Evolutionary conservation across 1,284 basidiomycete genomes (phyloP), one percentile per base, ranked within the genome.

Genomic region (Microbotryum violaceum): DNA sequence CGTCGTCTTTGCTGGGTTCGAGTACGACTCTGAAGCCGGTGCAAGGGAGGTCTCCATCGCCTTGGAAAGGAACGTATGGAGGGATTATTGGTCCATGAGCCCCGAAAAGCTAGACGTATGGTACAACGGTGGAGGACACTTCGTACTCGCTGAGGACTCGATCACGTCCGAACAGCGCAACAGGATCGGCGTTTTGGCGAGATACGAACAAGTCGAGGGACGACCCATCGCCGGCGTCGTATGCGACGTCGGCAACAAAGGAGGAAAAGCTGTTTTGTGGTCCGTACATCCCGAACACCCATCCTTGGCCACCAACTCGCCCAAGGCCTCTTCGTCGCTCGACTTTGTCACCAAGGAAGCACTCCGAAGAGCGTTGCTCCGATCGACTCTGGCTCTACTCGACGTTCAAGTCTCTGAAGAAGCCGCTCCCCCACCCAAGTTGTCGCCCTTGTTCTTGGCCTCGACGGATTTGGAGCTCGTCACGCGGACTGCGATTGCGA

Each of bases 201-300:
- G 74, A 6, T 80, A 80, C 67, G 67, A 70, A 0, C 66, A 75
- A 23, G 63, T 70, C 1, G 64, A 69, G 0, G 73, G 67, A 7
- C 67, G 74, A n/a, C 75, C 72, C 0, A 70, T 82, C 21, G 85
- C 85, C 1, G 83, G 78, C 0, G 77, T 85, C 6, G 72, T 77
- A 5, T 81, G 78, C 49, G 70, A 68, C 0, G 76, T 84, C n/a
- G 83, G 82, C 1, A 70, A 74, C 23, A 42, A 42, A 6, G 37
- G 37, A 12, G 88, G 88, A 3, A 79, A 76, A 29, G 81, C 83
- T 0, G 73, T 83, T 2, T 75, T 89, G 7, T 86, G 83, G 79
- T 80, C 81, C 3, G 78, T 82, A 0, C 85, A 83, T 69, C 78
- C 85, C 23, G 88, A 89, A 71, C 83, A 82, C 68, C 78, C 84